These are phyloP conservation scores for Cyberlindnera suaveolens DNA, from an alignment of 805 yeast genomes.

Conservation along the genomic window DNA sequence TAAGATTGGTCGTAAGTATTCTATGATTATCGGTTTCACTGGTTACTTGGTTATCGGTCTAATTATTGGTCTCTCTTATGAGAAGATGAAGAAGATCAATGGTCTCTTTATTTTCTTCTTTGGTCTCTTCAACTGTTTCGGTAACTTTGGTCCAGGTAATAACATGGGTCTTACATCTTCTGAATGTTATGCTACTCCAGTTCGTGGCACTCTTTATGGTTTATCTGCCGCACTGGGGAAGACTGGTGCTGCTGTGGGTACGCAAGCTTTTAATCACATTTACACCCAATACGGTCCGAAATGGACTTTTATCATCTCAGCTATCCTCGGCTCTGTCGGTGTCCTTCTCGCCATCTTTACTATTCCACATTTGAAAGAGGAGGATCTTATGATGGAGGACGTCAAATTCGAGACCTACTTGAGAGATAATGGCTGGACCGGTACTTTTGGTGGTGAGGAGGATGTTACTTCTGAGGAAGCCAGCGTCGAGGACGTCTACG, in stretches of 20 bases:
- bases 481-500: slow-evolving; percentile 2
- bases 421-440: slow-evolving; percentile 52
- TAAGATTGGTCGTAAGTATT: slow-evolving; percentile 62
- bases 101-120: slow-evolving; percentile 66
- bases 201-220: slow-evolving; percentile 73
- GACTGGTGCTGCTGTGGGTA: slow-evolving; percentile 82
- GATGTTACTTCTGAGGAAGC: slow-evolving; percentile 6
- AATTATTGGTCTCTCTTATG: slow-evolving; percentile 60
- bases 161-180: slow-evolving; percentile 62
- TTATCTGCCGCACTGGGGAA: slow-evolving; percentile 76
- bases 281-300: slow-evolving; percentile 54
- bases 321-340: slow-evolving; percentile 63
- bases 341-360: slow-evolving; percentile 51
- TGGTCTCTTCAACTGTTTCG: slow-evolving; percentile 63
- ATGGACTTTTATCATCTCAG: slow-evolving; percentile 80
- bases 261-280: slow-evolving; percentile 65
- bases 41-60: slow-evolving; percentile 71
- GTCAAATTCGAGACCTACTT: slow-evolving; percentile 54
- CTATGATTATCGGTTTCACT: slow-evolving; percentile 62
- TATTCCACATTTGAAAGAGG: slow-evolving; percentile 64
- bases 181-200: slow-evolving; percentile 70
- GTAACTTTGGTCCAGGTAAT: slow-evolving; percentile 78
- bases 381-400: slow-evolving; percentile 64
- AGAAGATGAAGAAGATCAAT: slow-evolving; percentile 47
- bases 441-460: slow-evolving; percentile 32